Conservation (phyloP, 805 yeast species). For the Kuraishia borneana region DNA sequence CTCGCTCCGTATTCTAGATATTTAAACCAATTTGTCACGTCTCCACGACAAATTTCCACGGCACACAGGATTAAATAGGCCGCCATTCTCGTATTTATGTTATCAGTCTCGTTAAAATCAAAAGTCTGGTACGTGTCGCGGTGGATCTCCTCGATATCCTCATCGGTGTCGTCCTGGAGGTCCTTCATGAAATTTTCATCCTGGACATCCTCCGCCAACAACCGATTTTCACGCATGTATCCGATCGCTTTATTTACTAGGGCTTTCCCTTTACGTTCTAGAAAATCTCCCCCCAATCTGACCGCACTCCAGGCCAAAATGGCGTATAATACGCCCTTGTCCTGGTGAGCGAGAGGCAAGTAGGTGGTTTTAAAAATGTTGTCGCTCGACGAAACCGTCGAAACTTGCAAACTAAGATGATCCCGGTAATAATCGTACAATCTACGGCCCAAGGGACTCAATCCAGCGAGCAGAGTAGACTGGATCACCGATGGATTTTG, state of each 20-base stretch:
- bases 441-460: constrained; percentile 23
- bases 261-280: constrained; percentile 35
- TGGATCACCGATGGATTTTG: constrained; percentile 17
- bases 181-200: constrained; percentile 5
- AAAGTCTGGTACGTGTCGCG: constrained; percentile 7
- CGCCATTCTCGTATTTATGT: constrained; percentile 40
- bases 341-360: constrained; percentile 42
- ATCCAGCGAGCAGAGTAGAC: constrained; percentile 14
- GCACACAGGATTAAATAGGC: constrained; percentile 58
- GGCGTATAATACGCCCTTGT: constrained; percentile 38
- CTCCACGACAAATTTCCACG: constrained; percentile 80
- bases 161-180: constrained; percentile 9
- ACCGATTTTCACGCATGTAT: constrained; percentile 24
- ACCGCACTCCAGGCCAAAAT: constrained; percentile 47
- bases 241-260: constrained; percentile 36
- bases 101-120: constrained; percentile 12
- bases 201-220: constrained; percentile 9
- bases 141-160: constrained; percentile 15
- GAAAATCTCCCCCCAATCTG: constrained; percentile 29
- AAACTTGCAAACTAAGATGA: constrained; percentile 27
- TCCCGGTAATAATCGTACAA: constrained; percentile 40
- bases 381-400: constrained; percentile 37
- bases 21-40: constrained; percentile 64
- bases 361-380: constrained; percentile 41
- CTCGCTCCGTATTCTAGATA: constrained; percentile 57